Evolutionary conservation across 176 grass and related monocot species (phyloP).

Genomic region (Poa pratensis): DNA sequence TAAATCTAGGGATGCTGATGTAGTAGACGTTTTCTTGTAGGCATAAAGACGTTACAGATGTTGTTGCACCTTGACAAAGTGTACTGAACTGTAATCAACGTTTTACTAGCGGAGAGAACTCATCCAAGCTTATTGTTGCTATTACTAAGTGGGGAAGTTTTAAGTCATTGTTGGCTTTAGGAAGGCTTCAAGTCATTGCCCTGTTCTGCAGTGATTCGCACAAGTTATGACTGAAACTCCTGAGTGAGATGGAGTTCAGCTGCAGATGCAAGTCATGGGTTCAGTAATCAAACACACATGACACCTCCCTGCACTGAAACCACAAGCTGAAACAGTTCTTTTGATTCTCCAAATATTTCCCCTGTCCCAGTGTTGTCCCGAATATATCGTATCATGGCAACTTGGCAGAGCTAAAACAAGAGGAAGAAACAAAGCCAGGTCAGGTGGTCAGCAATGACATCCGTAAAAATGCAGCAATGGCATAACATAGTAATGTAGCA

Average conservation of each 20-base stretch:
- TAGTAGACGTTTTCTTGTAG: constrained; percentile 12
- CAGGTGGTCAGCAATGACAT: neutral
- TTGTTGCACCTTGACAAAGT: constrained; percentile 11
- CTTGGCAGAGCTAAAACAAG: neutral
- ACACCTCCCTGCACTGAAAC: neutral
- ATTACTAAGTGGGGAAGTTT: neutral
- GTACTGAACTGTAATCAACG: constrained; percentile 19
- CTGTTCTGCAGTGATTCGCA: neutral
- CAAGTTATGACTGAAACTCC: neutral
- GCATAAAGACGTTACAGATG: neutral
- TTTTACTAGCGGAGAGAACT: neutral
- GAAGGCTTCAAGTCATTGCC: neutral
- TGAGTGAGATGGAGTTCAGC: neutral
- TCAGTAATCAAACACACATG: neutral
- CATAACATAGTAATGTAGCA: neutral
- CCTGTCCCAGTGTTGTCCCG: neutral
- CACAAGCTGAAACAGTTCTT: neutral
- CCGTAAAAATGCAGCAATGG: neutral
- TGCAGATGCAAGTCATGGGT: neutral
- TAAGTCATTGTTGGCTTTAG: neutral
- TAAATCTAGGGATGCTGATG: neutral
- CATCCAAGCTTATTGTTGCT: neutral
- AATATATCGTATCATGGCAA: neutral
- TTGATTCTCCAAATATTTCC: neutral
- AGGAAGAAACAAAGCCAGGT: neutral